Base-by-base conservation (phyloP, 768 basidiomycete genomes). In the Lanmaoa rubissima region DNA sequence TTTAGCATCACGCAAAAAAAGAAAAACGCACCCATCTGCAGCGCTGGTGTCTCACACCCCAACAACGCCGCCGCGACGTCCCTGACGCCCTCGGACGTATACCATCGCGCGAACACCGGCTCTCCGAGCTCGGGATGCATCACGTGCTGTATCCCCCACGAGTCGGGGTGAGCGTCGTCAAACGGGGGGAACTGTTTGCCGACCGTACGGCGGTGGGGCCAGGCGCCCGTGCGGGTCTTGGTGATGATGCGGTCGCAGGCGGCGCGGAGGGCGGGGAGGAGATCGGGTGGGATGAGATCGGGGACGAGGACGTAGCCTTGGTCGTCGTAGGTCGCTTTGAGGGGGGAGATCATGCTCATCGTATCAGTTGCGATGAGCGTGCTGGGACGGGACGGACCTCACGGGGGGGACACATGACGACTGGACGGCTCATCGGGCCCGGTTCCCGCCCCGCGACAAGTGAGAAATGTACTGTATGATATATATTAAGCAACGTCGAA, bases 141-240 rank as follows among this genome's bases (percentile, higher is more conserved):
- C 44, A 88, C 69, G 59, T 91, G 88, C 61, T 91, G 90, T 2
- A 90, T 83, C 2, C 90, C 90, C 89, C 90, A 91, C 0, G 85
- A 82, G 69, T 92, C 90, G 2, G 82, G 79, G 50, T 82, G 70
- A 16, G 40, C 75, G 34, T 79, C 70, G 51, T 79, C 84, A 61
- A 78, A 91, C 0, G 89, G 90, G 4, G 90, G 88, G 58, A 91
- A 92, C 67, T 90, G 87, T 58, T 85, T 86, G 1, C 90, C 90
- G 17, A 92, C 86, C 0, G 83, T 85, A 36, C 90, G 80, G 4
- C 87, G 76, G 61, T 86, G 77, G 0, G 81, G 74, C 90, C 89
- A 92, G 3, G 67, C 57, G 2, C 87, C 87, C 0, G 74, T 50
- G 5, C 89, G 82, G 0, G 88, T 87, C 31, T 75, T 77, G 19